Evolutionary conservation across 2,329 filamentous ascomycete species (phyloP).

Genomic region (Zasmidium angulare): DNA sequence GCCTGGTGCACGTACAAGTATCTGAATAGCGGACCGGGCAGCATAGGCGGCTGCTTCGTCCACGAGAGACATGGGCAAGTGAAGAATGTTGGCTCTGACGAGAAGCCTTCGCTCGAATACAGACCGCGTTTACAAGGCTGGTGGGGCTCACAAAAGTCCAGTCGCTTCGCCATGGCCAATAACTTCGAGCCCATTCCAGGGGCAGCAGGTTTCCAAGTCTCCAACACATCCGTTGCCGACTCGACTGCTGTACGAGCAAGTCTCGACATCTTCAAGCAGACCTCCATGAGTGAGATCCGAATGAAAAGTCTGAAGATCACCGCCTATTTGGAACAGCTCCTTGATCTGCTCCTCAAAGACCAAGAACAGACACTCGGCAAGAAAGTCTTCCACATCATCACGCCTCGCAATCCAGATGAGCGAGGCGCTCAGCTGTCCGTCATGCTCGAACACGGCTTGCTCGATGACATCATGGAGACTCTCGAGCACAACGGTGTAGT

Average conservation of each 20-base stretch:
- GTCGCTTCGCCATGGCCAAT: slow-evolving; percentile 82
- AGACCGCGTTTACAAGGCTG: slow-evolving; percentile 73
- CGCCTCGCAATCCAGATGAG: slow-evolving; percentile 65
- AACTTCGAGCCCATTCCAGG: slow-evolving; percentile 74
- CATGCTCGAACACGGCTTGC: slow-evolving; percentile 63
- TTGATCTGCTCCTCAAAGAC: slow-evolving; percentile 38
- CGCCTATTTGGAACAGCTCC: slow-evolving; percentile 70
- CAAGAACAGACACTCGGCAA: slow-evolving; percentile 13
- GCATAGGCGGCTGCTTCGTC: slow-evolving; percentile 78
- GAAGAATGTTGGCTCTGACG: slow-evolving; percentile 30
- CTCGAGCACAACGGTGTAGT: slow-evolving; percentile 70
- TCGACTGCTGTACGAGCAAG: slow-evolving; percentile 72
- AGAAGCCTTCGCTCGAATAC: slow-evolving; percentile 46
- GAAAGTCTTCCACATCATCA: slow-evolving; percentile 57
- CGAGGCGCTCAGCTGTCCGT: slow-evolving; percentile 80
- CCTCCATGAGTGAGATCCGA: slow-evolving; percentile 67
- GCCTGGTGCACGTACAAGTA: slow-evolving; percentile 97
- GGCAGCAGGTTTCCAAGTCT: slow-evolving; percentile 79
- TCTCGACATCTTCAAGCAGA: slow-evolving; percentile 71
- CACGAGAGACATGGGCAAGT: slow-evolving; percentile 58
- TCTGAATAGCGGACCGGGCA: slow-evolving; percentile 79
- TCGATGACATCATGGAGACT: slow-evolving; percentile 65
- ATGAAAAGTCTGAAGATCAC: slow-evolving; percentile 72
- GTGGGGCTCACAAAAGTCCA: slow-evolving; percentile 79
- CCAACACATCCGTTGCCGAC: slow-evolving; percentile 78